Percentiles rank a stretch among this genome's conserved stretches.
Conservation (phyloP, 176 grass and related monocot species). For the Oryza punctata region DNA sequence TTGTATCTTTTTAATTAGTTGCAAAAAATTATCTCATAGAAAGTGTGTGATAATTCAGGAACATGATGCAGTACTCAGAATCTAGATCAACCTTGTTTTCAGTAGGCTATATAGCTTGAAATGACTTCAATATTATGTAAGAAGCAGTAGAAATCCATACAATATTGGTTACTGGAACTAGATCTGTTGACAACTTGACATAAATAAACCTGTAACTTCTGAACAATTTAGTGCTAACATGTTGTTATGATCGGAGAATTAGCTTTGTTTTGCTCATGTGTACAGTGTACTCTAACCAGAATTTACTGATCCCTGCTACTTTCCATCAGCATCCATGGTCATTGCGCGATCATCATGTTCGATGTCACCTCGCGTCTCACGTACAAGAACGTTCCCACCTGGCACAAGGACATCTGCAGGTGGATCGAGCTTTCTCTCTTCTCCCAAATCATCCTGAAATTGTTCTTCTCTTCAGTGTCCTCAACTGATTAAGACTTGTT, state of each 20-base stretch:
- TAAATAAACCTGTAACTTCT: neutral
- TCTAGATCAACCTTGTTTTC: too few relatives aligned
- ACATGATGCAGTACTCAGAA: too few relatives aligned
- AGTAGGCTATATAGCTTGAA: neutral
- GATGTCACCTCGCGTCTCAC: conserved; percentile 66
- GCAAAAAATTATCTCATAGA: neutral
- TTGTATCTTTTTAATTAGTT: neutral
- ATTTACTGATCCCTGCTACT: neutral
- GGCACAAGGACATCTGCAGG: conserved; percentile 79
- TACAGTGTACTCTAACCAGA: neutral
- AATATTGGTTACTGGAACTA: neutral
- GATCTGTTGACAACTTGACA: neutral
- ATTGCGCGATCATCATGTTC: conserved; percentile 81
- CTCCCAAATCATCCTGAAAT: neutral
- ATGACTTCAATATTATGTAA: neutral
- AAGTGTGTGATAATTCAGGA: neutral
- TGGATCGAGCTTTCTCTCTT: neutral
- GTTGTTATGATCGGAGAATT: neutral
- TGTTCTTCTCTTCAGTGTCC: neutral
- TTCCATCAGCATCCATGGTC: conserved; percentile 67
- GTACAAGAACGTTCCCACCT: conserved; percentile 78
- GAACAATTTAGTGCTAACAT: neutral
- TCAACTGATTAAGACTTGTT: neutral
- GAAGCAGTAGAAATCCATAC: neutral
- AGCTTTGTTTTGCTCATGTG: neutral